Evolutionary conservation across 1,284 basidiomycete species (phyloP).

Genomic region (Termitomyces sp.): DNA sequence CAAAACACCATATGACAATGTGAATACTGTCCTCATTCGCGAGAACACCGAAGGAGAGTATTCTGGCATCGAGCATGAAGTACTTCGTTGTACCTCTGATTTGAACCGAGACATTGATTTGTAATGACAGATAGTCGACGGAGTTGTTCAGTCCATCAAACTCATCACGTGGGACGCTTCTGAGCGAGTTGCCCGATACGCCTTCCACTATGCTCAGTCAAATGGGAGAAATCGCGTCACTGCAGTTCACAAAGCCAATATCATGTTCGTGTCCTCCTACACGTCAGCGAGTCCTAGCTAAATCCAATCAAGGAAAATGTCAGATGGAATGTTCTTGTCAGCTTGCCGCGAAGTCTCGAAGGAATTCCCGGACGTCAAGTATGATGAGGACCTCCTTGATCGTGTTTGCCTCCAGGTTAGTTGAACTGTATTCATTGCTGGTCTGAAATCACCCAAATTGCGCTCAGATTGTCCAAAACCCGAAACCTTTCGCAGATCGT

Average conservation of each 20-base stretch:
- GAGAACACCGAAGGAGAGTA: conserved; percentile 99
- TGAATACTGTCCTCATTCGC: conserved; percentile 97
- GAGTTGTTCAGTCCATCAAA: conserved; percentile 99
- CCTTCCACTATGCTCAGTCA: conserved; percentile 94
- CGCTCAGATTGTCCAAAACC: conserved; percentile 85
- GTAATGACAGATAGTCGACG: conserved; percentile 73
- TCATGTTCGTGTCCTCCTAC: conserved; percentile 65
- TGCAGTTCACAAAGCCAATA: conserved; percentile 99
- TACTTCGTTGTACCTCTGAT: conserved; percentile 25
- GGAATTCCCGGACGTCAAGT: conserved; percentile 90
- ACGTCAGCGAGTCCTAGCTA: background rate
- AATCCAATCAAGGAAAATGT: conserved; percentile 79
- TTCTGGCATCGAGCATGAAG: conserved; percentile 98
- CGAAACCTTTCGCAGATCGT: conserved; percentile 88
- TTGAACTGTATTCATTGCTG: background rate
- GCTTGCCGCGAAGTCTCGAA: conserved; percentile 97
- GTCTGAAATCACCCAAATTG: conserved; percentile 4
- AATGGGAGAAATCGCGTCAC: conserved; percentile 91
- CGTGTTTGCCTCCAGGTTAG: conserved; percentile 89
- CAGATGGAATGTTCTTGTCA: conserved; percentile 98
- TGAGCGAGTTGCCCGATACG: conserved; percentile 97
- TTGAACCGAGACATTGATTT: background rate
- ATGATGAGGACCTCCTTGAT: conserved; percentile 98
- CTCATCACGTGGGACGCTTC: conserved; percentile 99
- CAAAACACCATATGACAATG: conserved; percentile 98